A percentile compares a stretch with the other conserved stretches of the same genome.
These are phyloP conservation scores for Seiridium unicorne DNA, from an alignment of 2,329 filamentous ascomycete species.

Conservation along the genomic window DNA sequence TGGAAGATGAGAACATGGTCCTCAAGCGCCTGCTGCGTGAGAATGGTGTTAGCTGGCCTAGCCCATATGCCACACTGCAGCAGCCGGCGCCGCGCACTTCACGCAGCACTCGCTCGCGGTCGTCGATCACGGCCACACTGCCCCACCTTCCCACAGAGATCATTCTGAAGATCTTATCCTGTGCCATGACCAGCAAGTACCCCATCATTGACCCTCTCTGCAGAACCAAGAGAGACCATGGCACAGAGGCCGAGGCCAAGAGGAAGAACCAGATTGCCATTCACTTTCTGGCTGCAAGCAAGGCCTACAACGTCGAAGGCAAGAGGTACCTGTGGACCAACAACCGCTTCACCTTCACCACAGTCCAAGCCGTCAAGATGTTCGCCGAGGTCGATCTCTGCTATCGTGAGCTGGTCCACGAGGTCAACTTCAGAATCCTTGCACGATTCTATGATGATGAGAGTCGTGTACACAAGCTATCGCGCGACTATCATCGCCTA, in stretches of 20 bases:
- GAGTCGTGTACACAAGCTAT: slow-evolving; percentile 37
- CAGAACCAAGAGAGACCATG: slow-evolving; percentile 37
- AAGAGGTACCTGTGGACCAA: slow-evolving; percentile 47
- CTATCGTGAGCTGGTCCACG: slow-evolving; percentile 42
- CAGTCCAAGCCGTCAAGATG: slow-evolving; percentile 44
- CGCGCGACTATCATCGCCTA: slow-evolving; percentile 39
- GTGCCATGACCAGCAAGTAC: slow-evolving; percentile 44
- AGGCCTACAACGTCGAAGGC: slow-evolving; percentile 47
- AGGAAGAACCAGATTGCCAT: slow-evolving; percentile 50
- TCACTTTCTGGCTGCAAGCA: slow-evolving; percentile 51
- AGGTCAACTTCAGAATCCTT: slow-evolving; percentile 51
- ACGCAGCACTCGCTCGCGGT: slow-evolving; percentile 8
- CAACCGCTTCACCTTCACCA: slow-evolving; percentile 55
- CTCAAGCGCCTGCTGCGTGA: slow-evolving; percentile 52
- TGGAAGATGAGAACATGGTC: slow-evolving; percentile 46
- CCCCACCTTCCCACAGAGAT: slow-evolving; percentile 52
- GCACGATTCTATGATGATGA: slow-evolving; percentile 56
- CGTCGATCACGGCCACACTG: slow-evolving; percentile 15
- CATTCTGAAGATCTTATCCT: slow-evolving; percentile 49
- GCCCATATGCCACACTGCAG: slow-evolving; percentile 29
- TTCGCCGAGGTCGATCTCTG: slow-evolving; percentile 44
- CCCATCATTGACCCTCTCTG: slow-evolving; percentile 56
- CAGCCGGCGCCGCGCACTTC: slow-evolving; percentile 2
- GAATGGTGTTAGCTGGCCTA: slow-evolving; percentile 51
- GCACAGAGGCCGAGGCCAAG: slow-evolving; percentile 40